phyloP scores from a whole-genome alignment of 2,329 filamentous ascomycete genomes.

The Pestalotiopsis sp. region DNA sequence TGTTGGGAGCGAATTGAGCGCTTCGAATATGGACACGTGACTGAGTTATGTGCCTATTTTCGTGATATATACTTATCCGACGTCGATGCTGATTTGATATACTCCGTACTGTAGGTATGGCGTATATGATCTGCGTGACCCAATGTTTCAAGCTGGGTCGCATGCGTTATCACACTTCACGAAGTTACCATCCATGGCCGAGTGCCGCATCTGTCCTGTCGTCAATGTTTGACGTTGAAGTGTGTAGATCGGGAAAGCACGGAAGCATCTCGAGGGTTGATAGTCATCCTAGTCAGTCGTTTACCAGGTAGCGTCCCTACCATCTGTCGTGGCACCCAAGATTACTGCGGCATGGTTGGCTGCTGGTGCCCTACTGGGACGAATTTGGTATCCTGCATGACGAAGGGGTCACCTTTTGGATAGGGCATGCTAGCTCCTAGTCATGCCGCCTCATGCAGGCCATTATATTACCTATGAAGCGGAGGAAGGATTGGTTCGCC shows the following conservation, averaged over 20 bases:
- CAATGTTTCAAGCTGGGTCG: neutral
- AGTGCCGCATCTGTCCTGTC: neutral
- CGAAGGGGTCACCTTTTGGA: neutral
- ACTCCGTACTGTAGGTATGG: neutral
- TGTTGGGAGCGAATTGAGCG: neutral
- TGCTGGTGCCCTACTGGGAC: neutral
- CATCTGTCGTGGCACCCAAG: neutral
- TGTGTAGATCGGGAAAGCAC: slow-evolving; percentile 2
- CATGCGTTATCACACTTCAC: neutral
- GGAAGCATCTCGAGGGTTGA: neutral
- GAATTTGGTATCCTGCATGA: neutral
- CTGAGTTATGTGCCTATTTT: neutral
- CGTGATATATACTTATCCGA: neutral
- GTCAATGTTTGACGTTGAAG: neutral
- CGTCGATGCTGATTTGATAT: neutral
- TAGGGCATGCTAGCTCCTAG: neutral
- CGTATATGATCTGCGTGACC: neutral
- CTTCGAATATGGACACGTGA: neutral
- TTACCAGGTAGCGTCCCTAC: neutral
- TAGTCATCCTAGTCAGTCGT: neutral
- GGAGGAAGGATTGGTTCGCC: neutral
- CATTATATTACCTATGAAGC: neutral
- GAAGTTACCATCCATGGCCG: neutral
- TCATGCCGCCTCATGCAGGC: neutral
- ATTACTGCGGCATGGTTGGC: neutral